Evolutionary conservation across 1,284 basidiomycete species (phyloP), one percentile per base, ranked within the genome.

Genomic region (Blastosporella zonata): DNA sequence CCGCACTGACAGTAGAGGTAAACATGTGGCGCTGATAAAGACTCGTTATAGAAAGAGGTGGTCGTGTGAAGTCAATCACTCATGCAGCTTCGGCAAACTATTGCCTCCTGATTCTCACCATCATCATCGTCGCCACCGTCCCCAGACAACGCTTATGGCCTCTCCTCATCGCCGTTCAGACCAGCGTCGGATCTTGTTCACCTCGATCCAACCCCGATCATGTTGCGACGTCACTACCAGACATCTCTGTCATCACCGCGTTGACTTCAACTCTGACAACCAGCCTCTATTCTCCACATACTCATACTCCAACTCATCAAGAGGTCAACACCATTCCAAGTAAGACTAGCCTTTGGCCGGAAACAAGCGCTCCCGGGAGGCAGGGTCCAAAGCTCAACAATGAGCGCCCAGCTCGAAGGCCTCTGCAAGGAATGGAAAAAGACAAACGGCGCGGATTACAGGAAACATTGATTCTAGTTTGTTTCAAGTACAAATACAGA

Each of bases 191-290:
- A 54, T 23, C 46, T 54, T 12, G 44, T 55, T 15, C 50, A 55
- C 18, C 49, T 55, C n/a, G n/a, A n/a, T n/a, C n/a, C n/a, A n/a
- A n/a, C n/a, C n/a, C n/a, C 29, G 53, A 55, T 35, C 50, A 55
- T 49, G 53, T 50, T 17, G 53, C 53, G n/a, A 46, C 53, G 25
- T 50, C 49, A 8, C 53, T 50, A 20, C 47, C 53, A 13, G 47
- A 50, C 3, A 44, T 49, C 9, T 55, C 53, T n/a, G 43, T 50
- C 7, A 40, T 55, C 25, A 34, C 47, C 15, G 31, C 50, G 5
- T 47, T 55, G 22, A 34, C 50, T 4, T 29, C 50, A 15, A 36
- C 41, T 2, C 36, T 55, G 13, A 27, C 37, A 21, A 22, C 50
- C 7, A 49, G 13, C 6, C 15, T 52, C 12, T 55, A 55, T 31